Conservation (phyloP, 306 rosid species). For the Cucumis hystrix region DNA sequence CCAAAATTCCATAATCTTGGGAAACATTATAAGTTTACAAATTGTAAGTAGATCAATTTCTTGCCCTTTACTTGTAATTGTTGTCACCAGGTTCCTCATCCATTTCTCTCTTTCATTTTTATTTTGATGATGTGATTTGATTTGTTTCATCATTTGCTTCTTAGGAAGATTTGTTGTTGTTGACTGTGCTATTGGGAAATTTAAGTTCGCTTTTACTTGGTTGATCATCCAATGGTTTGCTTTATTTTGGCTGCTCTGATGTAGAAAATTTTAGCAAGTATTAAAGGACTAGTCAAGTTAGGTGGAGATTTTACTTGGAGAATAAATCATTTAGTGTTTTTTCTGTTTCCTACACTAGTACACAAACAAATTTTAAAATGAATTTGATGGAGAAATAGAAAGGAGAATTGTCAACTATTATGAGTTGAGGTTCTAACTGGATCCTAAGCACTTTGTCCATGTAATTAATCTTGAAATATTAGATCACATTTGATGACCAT, state of each 20-base stretch:
- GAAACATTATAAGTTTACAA: slow-evolving; percentile 53
- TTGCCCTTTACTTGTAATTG: slow-evolving; percentile 91
- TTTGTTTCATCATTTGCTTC: neutral
- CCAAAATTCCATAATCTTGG: slow-evolving; percentile 84
- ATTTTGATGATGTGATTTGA: neutral
- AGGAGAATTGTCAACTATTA: neutral
- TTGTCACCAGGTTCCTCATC: slow-evolving; percentile 38
- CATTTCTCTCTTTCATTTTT: neutral
- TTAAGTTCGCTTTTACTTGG: neutral
- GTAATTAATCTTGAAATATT: neutral
- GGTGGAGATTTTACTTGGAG: too few species aligned
- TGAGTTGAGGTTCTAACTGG: neutral
- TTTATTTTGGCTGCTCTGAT: neutral
- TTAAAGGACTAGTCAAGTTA: too few species aligned
- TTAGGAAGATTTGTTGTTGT: neutral
- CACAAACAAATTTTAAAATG: neutral
- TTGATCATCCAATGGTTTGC: neutral
- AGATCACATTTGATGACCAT: too few species aligned
- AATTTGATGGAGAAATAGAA: neutral
- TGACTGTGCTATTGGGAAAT: neutral
- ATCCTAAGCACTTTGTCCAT: neutral
- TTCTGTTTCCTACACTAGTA: neutral
- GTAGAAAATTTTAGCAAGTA: neutral
- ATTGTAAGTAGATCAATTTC: slow-evolving; percentile 74
- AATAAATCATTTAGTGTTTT: neutral